phyloP scores from a whole-genome alignment of 768 basidiomycete species.

The Termitomyces titanicus region DNA sequence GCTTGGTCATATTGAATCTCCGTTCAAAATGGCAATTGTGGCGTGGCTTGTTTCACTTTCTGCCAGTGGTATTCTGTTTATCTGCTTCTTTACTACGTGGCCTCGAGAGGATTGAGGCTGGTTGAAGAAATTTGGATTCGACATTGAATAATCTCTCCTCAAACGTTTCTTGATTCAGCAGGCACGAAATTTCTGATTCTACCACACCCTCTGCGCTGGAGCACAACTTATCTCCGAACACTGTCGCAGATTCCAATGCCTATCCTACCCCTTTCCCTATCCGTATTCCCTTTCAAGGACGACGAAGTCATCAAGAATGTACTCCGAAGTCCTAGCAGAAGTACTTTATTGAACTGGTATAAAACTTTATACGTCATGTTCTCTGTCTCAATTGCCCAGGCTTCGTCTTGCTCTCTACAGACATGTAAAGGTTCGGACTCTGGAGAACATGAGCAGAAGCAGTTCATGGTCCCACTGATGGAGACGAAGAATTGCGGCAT shows the following conservation, averaged over 20 bases:
- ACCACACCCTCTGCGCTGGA: constrained; percentile 87
- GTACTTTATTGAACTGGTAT: constrained; percentile 84
- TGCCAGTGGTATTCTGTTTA: no score
- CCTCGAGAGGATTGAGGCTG: no score
- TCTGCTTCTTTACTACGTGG: no score
- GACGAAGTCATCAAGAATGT: constrained; percentile 60
- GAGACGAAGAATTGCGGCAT: constrained; percentile 12
- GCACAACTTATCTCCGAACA: constrained; percentile 82
- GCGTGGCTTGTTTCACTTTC: no score
- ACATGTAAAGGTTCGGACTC: constrained; percentile 68
- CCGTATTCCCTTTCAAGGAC: constrained; percentile 38
- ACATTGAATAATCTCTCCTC: no score
- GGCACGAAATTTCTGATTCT: constrained; percentile 33
- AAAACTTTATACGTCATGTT: constrained; percentile 79
- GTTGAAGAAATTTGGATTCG: no score
- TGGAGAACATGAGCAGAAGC: constrained; percentile 55
- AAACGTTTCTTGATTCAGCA: no score
- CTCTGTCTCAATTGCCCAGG: constrained; percentile 80
- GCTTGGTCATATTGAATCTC: no score
- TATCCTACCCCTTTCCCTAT: constrained; percentile 68
- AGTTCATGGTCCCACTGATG: constrained; percentile 75
- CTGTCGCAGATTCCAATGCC: constrained; percentile 82
- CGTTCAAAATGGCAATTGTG: no score
- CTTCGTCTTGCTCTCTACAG: constrained; percentile 80
- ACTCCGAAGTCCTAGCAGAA: constrained; percentile 83